Evolutionary conservation across 1,139 yeast genomes (phyloP), one percentile per base, ranked within the genome.

Genomic region (Pneumocystis canis): DNA sequence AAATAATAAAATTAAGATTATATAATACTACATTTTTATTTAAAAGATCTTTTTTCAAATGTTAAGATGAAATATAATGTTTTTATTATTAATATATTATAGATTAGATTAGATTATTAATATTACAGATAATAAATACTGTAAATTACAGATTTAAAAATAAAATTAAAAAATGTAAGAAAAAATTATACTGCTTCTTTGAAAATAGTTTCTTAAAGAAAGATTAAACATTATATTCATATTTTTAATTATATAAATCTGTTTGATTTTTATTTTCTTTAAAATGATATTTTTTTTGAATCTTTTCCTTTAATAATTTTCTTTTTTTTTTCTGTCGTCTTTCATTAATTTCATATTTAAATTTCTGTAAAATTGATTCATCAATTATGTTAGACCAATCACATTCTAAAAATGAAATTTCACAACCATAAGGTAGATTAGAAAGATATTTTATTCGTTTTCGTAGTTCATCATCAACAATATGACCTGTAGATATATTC

Each of bases 361-460:
- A 89, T 39, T 72, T 71, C 0, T 74, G 73, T 76, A 85, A 82
- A 0, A 85, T 80, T 30, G 81, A 84, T 6, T 74, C 73, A 2
- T 80, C 76, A 0, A 84, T 73, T 39, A 78, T 68, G 16, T 71
- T 74, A 67, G 82, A 73, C 97, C 98, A 92, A 70, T 88, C 84
- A 65, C 96, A 81, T 70, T 92, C 97, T 64, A 94, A 70, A 67
- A 89, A 84, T 16, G 92, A 95, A 59, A 92, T 74, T 58, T 87
- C 86, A 0, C 96, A 84, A 1, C 97, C 97, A 39, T 82, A 72
- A 0, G 99, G 97, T 47, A 89, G 74, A 73, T 90, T 95, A 0
- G 87, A 79, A 64, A 92, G 75, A 71, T 87, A 89, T 71, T 89
- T 90, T 72, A 80, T 80, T 68, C 83, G 82, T 63, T 82, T 80